Evolutionary conservation across 2,329 filamentous ascomycete species (phyloP).

Genomic region (Aspergillus brasiliensis): DNA sequence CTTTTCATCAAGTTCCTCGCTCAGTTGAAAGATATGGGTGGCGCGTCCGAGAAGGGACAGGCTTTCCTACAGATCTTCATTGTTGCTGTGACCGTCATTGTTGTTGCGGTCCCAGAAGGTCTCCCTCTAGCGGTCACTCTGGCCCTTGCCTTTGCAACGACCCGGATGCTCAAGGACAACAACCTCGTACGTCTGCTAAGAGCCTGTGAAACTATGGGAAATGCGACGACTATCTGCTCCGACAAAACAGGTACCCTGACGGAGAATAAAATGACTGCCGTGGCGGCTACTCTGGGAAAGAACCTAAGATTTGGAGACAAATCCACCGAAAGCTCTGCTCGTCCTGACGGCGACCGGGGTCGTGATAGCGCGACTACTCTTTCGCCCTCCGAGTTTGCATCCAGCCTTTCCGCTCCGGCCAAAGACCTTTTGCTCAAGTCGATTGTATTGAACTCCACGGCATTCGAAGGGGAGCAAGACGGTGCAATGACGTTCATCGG

Average conservation of each 20-base stretch:
- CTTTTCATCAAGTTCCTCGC: constrained; percentile 77
- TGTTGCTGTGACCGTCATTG: constrained; percentile 60
- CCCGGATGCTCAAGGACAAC: constrained; percentile 64
- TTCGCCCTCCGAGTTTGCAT: constrained; percentile 57
- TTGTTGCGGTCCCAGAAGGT: constrained; percentile 64
- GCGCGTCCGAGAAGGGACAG: constrained; percentile 56
- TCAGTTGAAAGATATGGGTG: constrained; percentile 55
- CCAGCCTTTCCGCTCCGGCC: constrained; percentile 53
- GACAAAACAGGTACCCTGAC: constrained; percentile 69
- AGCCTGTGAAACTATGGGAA: constrained; percentile 66
- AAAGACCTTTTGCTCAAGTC: constrained; percentile 64
- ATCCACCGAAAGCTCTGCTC: constrained; percentile 28
- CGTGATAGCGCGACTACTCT: constrained; percentile 46
- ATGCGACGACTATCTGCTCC: constrained; percentile 65
- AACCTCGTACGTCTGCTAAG: constrained; percentile 62
- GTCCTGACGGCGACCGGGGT: constrained; percentile 27
- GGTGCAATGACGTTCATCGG: constrained; percentile 66
- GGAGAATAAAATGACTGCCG: constrained; percentile 65
- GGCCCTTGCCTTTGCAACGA: constrained; percentile 64
- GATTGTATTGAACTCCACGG: constrained; percentile 68
- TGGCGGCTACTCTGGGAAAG: constrained; percentile 58
- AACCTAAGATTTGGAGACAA: constrained; percentile 48
- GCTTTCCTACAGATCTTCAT: constrained; percentile 62
- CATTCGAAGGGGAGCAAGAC: constrained; percentile 66
- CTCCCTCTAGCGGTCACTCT: constrained; percentile 63